Conservation (phyloP, 441 rosid species). For the Rhodomyrtus psidioides region DNA sequence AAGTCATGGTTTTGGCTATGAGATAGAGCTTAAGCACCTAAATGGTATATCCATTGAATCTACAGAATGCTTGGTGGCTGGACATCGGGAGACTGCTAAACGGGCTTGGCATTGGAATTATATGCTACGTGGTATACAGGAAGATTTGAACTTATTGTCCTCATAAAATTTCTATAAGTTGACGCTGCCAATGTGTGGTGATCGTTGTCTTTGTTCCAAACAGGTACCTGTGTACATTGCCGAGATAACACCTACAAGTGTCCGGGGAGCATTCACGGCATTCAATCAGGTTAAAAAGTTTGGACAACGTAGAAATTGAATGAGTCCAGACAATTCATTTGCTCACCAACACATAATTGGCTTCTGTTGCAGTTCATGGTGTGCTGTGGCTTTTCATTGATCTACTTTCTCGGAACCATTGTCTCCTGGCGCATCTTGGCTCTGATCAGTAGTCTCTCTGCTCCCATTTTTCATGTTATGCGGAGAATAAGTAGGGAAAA, state of each 20-base stretch:
- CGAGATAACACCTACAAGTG: constrained; percentile 5
- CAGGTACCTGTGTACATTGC: constrained; percentile 8
- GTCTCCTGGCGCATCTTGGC: constrained; percentile 6
- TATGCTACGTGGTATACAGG: constrained; percentile 1
- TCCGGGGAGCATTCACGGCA: constrained; percentile 3
- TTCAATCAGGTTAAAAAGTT: neutral
- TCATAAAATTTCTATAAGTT: neutral
- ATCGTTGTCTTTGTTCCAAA: neutral
- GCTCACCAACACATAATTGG: neutral
- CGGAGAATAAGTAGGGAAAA: neutral
- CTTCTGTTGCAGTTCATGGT: neutral
- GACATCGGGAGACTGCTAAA: constrained; percentile 3
- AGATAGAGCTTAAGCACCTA: no score
- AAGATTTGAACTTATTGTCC: neutral
- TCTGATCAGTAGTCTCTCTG: neutral
- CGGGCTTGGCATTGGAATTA: constrained; percentile 3
- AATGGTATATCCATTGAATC: neutral
- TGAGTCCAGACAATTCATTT: neutral
- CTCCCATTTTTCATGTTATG: no score
- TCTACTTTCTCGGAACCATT: neutral
- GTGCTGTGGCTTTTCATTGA: neutral
- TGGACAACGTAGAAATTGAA: neutral
- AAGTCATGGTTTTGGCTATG: no score
- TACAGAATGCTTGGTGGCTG: constrained; percentile 10
- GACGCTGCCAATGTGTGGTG: neutral